Conservation (phyloP, 768 basidiomycete genomes). For the Psilocybe cubensis region DNA sequence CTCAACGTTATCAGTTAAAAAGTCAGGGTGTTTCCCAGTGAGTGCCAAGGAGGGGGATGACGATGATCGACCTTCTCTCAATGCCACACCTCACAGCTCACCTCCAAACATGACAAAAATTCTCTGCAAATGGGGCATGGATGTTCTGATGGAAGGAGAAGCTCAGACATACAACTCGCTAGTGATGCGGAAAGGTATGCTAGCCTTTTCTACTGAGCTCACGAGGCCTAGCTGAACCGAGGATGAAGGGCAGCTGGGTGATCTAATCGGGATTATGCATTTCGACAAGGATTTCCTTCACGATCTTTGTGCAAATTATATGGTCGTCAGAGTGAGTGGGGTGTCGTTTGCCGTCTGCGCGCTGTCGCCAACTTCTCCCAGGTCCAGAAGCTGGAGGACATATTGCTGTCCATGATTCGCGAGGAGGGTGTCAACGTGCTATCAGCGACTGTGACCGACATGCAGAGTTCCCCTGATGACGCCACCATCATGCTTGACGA, state of each 20-base stretch:
- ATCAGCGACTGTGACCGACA: not conserved
- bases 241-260: slow-evolving; percentile 43
- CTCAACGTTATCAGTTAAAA: not conserved
- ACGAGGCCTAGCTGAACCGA: not conserved
- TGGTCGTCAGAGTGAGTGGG: slow-evolving; percentile 40
- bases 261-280: slow-evolving; percentile 43
- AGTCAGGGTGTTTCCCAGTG: not conserved
- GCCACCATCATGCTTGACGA: not conserved
- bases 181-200: not conserved
- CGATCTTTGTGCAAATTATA: slow-evolving; percentile 39
- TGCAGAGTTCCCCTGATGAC: not conserved
- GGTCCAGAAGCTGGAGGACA: not conserved
- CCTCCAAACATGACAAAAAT: slow-evolving; percentile 3
- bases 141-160: not conserved
- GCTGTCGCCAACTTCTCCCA: not conserved
- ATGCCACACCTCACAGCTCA: not conserved
- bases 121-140: not conserved
- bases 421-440: not conserved
- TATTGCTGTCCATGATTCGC: not conserved
- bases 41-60: not conserved
- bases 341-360: not conserved
- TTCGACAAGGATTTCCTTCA: slow-evolving; percentile 35
- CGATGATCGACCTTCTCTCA: not conserved
- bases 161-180: not conserved
- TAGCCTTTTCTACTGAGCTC: not conserved